A percentile compares a stretch with the other conserved stretches of the same genome.
Conservation (phyloP, 305 asterid species). For the Fraxinus platypoda region DNA sequence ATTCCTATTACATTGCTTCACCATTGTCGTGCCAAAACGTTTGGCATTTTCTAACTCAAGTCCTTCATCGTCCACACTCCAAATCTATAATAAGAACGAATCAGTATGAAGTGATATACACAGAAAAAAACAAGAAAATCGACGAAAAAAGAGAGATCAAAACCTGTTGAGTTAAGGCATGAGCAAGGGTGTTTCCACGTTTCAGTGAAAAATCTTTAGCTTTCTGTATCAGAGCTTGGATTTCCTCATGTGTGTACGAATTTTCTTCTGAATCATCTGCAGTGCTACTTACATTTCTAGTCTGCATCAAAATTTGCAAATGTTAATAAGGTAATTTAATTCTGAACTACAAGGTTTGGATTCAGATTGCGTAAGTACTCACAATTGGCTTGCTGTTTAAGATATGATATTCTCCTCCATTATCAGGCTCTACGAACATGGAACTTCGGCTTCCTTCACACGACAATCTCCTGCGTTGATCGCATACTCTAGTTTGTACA, state of each 20-base stretch:
- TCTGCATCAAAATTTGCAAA: conserved; percentile 32
- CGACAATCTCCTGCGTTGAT: conserved; percentile 69
- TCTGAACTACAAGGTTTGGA: background rate
- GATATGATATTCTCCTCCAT: conserved; percentile 11
- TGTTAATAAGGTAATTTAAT: background rate
- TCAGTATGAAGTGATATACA: background rate
- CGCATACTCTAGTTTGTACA: conserved; percentile 67
- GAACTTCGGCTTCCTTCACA: conserved; percentile 38
- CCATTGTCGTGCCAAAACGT: conserved; percentile 11
- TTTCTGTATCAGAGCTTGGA: conserved; percentile 36
- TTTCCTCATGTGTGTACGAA: conserved; percentile 33
- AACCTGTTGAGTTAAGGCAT: conserved; percentile 67
- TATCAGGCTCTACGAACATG: conserved; percentile 14
- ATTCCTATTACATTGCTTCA: conserved; percentile 20
- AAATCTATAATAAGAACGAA: conserved; percentile 30
- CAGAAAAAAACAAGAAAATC: background rate
- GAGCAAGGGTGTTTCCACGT: conserved; percentile 52
- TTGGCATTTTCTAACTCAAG: conserved; percentile 14
- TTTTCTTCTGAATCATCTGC: conserved; percentile 24
- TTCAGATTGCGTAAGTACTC: conserved; percentile 12
- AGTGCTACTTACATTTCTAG: conserved; percentile 24
- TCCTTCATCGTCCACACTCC: conserved; percentile 36
- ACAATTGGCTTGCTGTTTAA: conserved; percentile 32
- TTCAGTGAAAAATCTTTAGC: conserved; percentile 48
- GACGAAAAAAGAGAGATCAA: background rate